A percentile compares a stretch with the other conserved stretches of the same genome.
Conservation (phyloP, 2,329 filamentous ascomycete genomes). For the Alternaria sp. region DNA sequence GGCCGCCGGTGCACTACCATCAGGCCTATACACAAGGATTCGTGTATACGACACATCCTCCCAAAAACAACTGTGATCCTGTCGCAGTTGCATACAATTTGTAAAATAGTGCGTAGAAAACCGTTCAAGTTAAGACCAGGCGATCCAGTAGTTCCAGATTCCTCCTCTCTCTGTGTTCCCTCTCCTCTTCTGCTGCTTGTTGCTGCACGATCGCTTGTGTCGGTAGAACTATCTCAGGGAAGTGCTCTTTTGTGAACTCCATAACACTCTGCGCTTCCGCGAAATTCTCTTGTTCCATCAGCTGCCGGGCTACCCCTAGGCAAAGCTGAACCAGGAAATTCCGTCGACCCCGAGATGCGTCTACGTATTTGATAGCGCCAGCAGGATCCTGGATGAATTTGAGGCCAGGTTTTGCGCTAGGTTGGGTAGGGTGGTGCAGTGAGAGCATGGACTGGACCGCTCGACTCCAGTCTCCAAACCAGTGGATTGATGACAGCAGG, state of each 20-base stretch:
- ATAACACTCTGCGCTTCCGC: conserved; percentile 41
- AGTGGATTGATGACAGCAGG: conserved; percentile 25
- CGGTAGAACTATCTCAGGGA: conserved; percentile 40
- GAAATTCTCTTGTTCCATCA: conserved; percentile 39
- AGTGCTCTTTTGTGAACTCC: conserved; percentile 41
- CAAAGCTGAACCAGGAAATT: conserved; percentile 42
- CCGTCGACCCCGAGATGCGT: conserved; percentile 19
- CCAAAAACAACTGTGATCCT: background rate
- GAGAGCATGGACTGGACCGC: conserved; percentile 39
- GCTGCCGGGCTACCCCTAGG: conserved; percentile 40
- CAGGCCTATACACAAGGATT: background rate
- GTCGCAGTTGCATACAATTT: background rate
- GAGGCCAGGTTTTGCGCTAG: conserved; percentile 30
- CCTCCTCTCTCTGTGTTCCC: conserved; percentile 20
- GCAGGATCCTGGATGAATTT: conserved; percentile 33
- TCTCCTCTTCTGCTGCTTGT: conserved; percentile 5
- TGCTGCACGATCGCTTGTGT: conserved; percentile 13
- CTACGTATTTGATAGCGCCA: conserved; percentile 24
- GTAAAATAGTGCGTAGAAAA: background rate
- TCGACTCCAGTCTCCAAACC: conserved; percentile 34
- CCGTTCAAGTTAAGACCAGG: conserved; percentile 30
- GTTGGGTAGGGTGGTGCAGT: conserved; percentile 39
- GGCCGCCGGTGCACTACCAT: conserved; percentile 13
- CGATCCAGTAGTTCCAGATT: conserved; percentile 40
- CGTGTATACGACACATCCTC: background rate